These are phyloP conservation scores for Hirsutella minnesotensis DNA, from an alignment of 2,329 filamentous ascomycete species.

Conservation along the genomic window DNA sequence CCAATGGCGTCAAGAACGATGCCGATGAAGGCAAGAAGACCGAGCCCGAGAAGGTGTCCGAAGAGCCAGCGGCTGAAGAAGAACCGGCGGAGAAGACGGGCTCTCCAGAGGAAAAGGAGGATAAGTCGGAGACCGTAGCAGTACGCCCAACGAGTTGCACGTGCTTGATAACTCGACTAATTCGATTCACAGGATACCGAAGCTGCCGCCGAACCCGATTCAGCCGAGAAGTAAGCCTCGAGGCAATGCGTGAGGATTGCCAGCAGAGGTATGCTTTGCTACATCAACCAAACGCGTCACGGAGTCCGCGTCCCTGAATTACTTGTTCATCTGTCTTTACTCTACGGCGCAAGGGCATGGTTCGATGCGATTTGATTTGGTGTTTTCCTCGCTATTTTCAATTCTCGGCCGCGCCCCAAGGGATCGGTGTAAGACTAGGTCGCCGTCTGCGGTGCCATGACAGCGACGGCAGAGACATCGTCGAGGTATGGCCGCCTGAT, in stretches of 20 bases:
- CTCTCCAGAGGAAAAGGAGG: not conserved
- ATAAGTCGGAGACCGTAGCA: not conserved
- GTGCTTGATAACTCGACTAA: no score
- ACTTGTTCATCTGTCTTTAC: conserved; percentile 7
- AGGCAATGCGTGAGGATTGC: no score
- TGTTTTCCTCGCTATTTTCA: conserved; percentile 3
- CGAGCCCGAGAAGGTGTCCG: conserved; percentile 1
- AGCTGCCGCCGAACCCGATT: not conserved
- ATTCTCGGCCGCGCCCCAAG: conserved; percentile 10
- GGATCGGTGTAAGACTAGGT: conserved; percentile 16
- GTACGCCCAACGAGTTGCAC: not conserved
- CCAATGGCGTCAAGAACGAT: conserved; percentile 27
- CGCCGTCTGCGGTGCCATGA: conserved; percentile 5
- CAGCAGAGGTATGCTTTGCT: no score
- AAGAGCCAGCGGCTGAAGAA: conserved; percentile 12
- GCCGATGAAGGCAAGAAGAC: conserved; percentile 26
- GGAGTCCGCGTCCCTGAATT: not conserved
- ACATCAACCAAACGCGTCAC: not conserved
- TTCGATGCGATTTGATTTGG: conserved; percentile 8
- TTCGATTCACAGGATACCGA: not conserved
- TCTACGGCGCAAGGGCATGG: conserved; percentile 13
- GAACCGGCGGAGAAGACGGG: conserved; percentile 10
- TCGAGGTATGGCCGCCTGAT: not conserved
- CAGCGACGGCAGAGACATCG: not conserved
- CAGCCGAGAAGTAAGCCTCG: not conserved